A percentile compares a stretch with the other conserved stretches of the same genome.
Conservation (phyloP, 179 eudicot genomes). For the Nepenthes alata region DNA sequence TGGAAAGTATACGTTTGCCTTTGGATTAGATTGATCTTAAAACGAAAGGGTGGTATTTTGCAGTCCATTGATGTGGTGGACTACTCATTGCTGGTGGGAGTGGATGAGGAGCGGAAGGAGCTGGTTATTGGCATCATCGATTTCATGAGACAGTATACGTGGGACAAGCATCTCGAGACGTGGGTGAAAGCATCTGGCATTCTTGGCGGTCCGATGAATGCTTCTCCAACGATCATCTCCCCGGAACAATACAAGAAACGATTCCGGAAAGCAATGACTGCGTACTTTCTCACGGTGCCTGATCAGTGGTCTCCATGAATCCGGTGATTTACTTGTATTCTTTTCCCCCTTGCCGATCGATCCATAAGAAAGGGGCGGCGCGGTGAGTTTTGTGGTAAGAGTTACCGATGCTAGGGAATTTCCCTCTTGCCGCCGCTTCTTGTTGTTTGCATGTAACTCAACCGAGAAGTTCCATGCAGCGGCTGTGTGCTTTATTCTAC, state of each 20-base stretch:
- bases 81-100: constrained; percentile 90
- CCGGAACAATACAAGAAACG: constrained; percentile 89
- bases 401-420: too few species aligned
- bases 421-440: too few species aligned
- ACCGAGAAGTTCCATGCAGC: too few species aligned
- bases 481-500: too few species aligned
- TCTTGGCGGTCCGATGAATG: constrained; percentile 78
- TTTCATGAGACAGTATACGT: constrained; percentile 20
- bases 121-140: constrained; percentile 88
- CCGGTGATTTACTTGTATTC: background rate
- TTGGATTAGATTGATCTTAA: too few species aligned
- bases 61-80: constrained; percentile 96
- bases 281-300: constrained; percentile 86
- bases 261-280: constrained; percentile 94
- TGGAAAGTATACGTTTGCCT: too few species aligned
- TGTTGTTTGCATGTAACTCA: too few species aligned
- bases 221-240: constrained; percentile 83
- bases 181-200: constrained; percentile 39
- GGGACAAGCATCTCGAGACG: too few species aligned
- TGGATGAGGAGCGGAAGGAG: constrained; percentile 80
- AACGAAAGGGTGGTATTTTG: background rate
- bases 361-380: background rate
- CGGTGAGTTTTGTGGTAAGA: background rate
- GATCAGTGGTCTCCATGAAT: constrained; percentile 82
- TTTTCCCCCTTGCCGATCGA: constrained; percentile 2